Evolutionary conservation across 2,329 filamentous ascomycete species (phyloP), one percentile per base, ranked within the genome.

Genomic region (Cercospora nicotianae): DNA sequence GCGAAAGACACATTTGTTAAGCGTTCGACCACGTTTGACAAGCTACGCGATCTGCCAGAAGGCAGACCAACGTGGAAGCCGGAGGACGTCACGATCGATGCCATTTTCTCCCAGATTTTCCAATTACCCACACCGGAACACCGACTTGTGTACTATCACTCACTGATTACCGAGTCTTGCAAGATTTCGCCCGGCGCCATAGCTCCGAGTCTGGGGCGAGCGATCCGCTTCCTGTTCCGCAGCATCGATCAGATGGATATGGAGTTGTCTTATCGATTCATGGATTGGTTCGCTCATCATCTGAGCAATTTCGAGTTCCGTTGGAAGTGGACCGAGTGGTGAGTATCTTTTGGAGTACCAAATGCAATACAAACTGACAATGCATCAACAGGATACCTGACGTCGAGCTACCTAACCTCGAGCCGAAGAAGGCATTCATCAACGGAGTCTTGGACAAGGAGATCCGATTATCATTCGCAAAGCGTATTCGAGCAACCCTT

Each of bases 261-360:
- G 59, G 94, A 98, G 80, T 83, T 99, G 53, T 87, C 85, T 65
- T 91, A 94, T 75, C 88, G 95, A 28, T 98, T 98, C 81, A 85
- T 97, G 77, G 94, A 98, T 79, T 99, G 95, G 95, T 99, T 99
- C 77, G 88, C 94, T 18, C 95, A 99, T 79, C 95, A 99, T 82
- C 83, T 99, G 72, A 97, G 94, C 82, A 99, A 99, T 82, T 99
- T 99, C 78, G 95, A 96, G 63, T 99, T 98, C 79, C 95, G 95
- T 9, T 99, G 95, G 95, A 98, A 98, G 81, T 99, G 95, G 95
- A 90, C 91, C 16, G 95, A 99, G 81, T 99, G 95, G 95, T 88
- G 79, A 74, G 84, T 81, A 48, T 23, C 33, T 28, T 28, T 48
- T 23, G 39, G 57, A 62, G 20, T 26, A 18, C 39, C 7, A 12